phyloP scores from a whole-genome alignment of 2,329 filamentous ascomycete genomes.

The Sporothrix brasiliensis region DNA sequence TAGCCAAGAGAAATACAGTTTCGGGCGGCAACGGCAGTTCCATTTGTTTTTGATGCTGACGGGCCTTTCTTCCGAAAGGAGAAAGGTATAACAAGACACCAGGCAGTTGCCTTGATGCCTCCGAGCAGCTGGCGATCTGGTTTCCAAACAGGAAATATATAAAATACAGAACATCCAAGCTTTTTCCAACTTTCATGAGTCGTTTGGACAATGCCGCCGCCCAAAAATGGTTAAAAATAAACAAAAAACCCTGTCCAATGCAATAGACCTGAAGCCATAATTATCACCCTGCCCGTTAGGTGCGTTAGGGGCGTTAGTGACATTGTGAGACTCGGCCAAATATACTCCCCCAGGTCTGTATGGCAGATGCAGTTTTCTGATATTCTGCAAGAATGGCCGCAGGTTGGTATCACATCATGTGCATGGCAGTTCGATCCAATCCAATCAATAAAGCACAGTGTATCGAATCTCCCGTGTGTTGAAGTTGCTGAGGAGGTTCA shows the following conservation, averaged over 20 bases:
- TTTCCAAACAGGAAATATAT: conserved; percentile 14
- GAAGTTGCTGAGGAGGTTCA: conserved; percentile 9
- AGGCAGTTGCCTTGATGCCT: background rate
- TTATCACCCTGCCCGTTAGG: background rate
- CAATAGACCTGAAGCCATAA: background rate
- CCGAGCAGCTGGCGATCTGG: background rate
- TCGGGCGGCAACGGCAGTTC: conserved; percentile 26
- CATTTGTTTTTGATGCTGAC: conserved; percentile 13
- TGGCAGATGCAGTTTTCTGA: no score
- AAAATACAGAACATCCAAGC: background rate
- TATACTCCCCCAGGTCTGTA: no score
- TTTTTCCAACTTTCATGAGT: background rate
- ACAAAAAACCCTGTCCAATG: conserved; percentile 2
- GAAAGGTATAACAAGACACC: background rate
- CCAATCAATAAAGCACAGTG: background rate
- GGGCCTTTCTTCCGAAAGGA: background rate
- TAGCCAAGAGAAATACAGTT: conserved; percentile 26
- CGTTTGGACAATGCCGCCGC: background rate
- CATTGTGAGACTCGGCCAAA: background rate
- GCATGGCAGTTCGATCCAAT: background rate
- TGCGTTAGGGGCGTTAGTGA: background rate
- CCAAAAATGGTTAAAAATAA: conserved; percentile 2
- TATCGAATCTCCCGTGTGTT: background rate
- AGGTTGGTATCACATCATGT: background rate
- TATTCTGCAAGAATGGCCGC: background rate